Evolutionary conservation across 805 yeast species (phyloP).

Genomic region (Candida arabinofermentans): DNA sequence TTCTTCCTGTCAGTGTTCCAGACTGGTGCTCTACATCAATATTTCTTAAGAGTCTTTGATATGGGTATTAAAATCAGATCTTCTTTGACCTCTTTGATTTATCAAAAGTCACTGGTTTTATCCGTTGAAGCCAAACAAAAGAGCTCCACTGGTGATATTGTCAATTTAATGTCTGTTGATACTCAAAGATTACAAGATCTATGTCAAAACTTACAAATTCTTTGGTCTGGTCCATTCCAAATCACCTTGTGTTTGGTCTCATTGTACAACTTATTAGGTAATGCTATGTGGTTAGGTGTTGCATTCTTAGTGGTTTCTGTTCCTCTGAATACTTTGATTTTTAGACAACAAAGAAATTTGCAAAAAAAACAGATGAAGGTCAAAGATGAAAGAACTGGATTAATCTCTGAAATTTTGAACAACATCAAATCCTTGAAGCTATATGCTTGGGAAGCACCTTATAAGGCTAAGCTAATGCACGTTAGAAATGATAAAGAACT

Average conservation of each 20-base stretch:
- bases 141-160: conserved; percentile 88
- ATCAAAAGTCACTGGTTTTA: conserved; percentile 61
- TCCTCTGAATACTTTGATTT: conserved; percentile 71
- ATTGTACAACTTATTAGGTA: conserved; percentile 69
- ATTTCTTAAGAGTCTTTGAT: conserved; percentile 70
- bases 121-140: conserved; percentile 69
- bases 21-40: conserved; percentile 73
- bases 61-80: conserved; percentile 75
- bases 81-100: conserved; percentile 61
- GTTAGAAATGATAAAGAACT: conserved; percentile 90
- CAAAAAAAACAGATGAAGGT: conserved; percentile 85
- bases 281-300: conserved; percentile 97
- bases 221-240: conserved; percentile 95
- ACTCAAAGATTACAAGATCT: conserved; percentile 84
- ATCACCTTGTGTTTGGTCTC: conserved; percentile 70
- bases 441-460: conserved; percentile 94
- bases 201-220: conserved; percentile 68
- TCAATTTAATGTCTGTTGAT: conserved; percentile 91
- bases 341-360: conserved; percentile 61
- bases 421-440: conserved; percentile 90
- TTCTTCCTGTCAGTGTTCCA: conserved; percentile 72
- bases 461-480: conserved; percentile 62
- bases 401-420: conserved; percentile 82
- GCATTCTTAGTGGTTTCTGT: conserved; percentile 70
- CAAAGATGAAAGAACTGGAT: conserved; percentile 89